phyloP scores from a whole-genome alignment of 192 early-diverging fungal genomes.

The Coemansia sp. region DNA sequence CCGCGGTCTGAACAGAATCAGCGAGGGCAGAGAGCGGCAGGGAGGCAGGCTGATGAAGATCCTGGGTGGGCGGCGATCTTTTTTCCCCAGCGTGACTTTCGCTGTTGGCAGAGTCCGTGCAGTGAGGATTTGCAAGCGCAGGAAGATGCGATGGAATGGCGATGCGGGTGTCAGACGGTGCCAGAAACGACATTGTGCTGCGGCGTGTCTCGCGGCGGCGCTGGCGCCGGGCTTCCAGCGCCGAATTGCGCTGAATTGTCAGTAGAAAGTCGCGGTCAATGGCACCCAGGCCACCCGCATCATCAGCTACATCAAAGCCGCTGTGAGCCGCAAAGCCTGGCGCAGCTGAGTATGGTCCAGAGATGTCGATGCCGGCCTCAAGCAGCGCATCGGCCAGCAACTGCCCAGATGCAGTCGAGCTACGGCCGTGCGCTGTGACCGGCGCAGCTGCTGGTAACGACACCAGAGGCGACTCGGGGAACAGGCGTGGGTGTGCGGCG shows the following conservation, averaged over 20 bases:
- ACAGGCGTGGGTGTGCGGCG: slow-evolving; percentile 34
- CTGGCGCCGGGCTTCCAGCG: slow-evolving; percentile 47
- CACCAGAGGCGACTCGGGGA: slow-evolving; percentile 37
- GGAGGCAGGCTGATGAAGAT: slow-evolving; percentile 6
- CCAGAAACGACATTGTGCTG: slow-evolving; percentile 45
- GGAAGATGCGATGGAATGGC: not conserved
- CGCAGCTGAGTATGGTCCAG: slow-evolving; percentile 13
- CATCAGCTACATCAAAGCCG: not conserved
- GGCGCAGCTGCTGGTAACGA: slow-evolving; percentile 43
- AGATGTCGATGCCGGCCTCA: slow-evolving; percentile 10
- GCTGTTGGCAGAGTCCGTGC: slow-evolving; percentile 4
- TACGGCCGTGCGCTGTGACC: slow-evolving; percentile 17
- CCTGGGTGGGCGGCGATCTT: slow-evolving; percentile 12
- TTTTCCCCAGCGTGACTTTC: slow-evolving; percentile 9
- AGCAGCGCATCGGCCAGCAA: slow-evolving; percentile 21
- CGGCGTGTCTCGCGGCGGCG: slow-evolving; percentile 49
- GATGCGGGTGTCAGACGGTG: slow-evolving; percentile 6
- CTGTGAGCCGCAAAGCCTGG: slow-evolving; percentile 1
- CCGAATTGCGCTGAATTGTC: slow-evolving; percentile 50
- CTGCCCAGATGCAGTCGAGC: slow-evolving; percentile 10
- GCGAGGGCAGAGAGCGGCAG: not conserved
- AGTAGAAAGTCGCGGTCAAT: slow-evolving; percentile 52
- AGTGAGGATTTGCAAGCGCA: slow-evolving; percentile 4
- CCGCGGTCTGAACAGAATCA: slow-evolving; percentile 5
- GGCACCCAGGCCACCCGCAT: slow-evolving; percentile 25